Percentiles rank a stretch among this genome's conserved stretches.
Conservation (phyloP, 257 asterid species). For the Solanum dulcamara region DNA sequence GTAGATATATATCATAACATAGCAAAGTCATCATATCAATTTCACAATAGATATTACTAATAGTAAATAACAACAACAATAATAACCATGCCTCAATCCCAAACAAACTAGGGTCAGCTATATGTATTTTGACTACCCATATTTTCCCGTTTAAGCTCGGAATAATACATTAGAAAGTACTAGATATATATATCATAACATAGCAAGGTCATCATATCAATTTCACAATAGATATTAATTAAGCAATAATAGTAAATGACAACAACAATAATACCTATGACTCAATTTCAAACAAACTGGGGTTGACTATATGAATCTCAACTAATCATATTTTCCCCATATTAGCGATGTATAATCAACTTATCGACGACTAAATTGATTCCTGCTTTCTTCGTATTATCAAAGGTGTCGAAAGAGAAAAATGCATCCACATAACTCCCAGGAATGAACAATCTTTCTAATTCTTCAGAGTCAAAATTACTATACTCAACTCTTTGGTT, state of each 20-base stretch:
- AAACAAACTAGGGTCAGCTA: not conserved
- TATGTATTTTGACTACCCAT: not conserved
- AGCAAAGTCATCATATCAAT: not conserved
- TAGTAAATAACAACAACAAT: not conserved
- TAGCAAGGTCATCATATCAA: too few species aligned
- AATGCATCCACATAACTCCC: not conserved
- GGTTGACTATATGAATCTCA: too few species aligned
- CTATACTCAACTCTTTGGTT: not conserved
- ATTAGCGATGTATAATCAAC: not conserved
- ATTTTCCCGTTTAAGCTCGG: not conserved
- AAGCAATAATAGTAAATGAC: too few species aligned
- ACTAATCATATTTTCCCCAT: too few species aligned
- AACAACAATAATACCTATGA: too few species aligned
- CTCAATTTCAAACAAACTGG: too few species aligned
- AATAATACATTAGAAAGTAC: not conserved
- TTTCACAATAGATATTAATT: too few species aligned
- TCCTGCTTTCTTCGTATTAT: not conserved
- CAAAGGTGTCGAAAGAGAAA: not conserved
- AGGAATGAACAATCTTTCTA: not conserved
- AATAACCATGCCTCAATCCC: not conserved
- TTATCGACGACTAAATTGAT: not conserved
- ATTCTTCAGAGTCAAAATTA: not conserved
- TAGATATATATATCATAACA: too few species aligned
- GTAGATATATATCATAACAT: not conserved
- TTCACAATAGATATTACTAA: not conserved